Evolutionary conservation across 2,329 filamentous ascomycete genomes (phyloP), one percentile per base, ranked within the genome.

Genomic region (Plectosphaerella cucumerina): DNA sequence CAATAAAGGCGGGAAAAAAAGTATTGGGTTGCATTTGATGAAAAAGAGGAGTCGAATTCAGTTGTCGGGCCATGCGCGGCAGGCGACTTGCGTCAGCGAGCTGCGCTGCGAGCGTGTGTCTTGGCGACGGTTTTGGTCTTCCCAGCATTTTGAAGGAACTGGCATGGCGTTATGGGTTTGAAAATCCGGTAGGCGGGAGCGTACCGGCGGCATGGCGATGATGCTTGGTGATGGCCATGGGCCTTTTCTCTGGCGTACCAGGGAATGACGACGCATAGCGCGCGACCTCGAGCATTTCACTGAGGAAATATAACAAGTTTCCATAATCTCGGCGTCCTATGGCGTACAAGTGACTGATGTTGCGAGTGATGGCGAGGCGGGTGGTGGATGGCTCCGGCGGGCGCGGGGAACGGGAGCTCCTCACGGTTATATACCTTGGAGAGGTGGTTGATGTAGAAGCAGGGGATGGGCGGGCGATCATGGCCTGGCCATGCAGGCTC

Each of bases 1-100:
- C 47, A 22, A 23, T 17, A 47, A 35, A 15, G 45, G 44, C 11
- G 15, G 10, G 33, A 50, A 50, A 53, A n/a, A 53, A 48, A 43
- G 47, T 49, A 39, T 42, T 39, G 20, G 23, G 26, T 31, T 22
- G 42, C 45, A 44, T 51, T 43, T 52, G 51, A 54, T 50, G 53
- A 51, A 57, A 53, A 31, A 31, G 8, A 8, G 26, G 26, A 11
- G n/a, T n/a, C 12, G 3, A 11, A 31, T 5, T 9, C 26, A 9
- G 26, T 31, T 31, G 26, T 11, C 26, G 3, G 26, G 26, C 26
- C 26, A 31, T 31, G 26, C 12, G 26, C 12, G 26, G 26, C 26
- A 31, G 26, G 26, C 12, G 12, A 31, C 26, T 31, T 31, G 26
- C 12, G 26, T 31, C 26, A 11, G 26, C 6, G 12, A 31, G 26